Evolutionary conservation across 1,284 basidiomycete genomes (phyloP).

Genomic region (Athelia psychrophila): DNA sequence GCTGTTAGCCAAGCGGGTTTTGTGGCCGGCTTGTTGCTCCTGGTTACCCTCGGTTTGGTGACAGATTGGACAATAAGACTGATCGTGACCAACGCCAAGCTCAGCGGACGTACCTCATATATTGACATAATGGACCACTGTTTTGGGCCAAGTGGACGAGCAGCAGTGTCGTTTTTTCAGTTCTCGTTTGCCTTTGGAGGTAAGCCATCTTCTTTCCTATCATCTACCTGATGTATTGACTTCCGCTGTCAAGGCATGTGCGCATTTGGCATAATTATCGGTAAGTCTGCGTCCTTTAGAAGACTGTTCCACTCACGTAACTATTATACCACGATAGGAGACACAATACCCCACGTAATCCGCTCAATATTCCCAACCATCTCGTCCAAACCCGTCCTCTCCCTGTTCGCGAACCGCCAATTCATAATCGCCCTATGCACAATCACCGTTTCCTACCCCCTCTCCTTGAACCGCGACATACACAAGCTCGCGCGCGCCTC

Average conservation of each 20-base stretch:
- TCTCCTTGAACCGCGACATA: slow-evolving; percentile 96
- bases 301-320: slow-evolving; percentile 24
- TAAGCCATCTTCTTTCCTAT: slow-evolving; percentile 29
- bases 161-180: slow-evolving; percentile 96
- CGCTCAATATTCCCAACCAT: slow-evolving; percentile 84
- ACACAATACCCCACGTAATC: slow-evolving; percentile 96
- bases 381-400: slow-evolving; percentile 64
- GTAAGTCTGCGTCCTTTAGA: no score
- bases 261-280: slow-evolving; percentile 92
- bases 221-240: slow-evolving; percentile 4
- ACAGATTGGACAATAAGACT: slow-evolving; percentile 99
- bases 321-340: no score
- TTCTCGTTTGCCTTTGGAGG: slow-evolving; percentile 98
- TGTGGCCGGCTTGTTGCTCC: slow-evolving; percentile 79
- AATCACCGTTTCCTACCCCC: slow-evolving; percentile 86
- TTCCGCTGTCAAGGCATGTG: slow-evolving; percentile 71
- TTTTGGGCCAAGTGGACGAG: slow-evolving; percentile 86
- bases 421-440: slow-evolving; percentile 89
- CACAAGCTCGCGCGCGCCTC: slow-evolving; percentile 95
- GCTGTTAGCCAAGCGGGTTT: slow-evolving; percentile 93
- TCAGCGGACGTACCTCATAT: slow-evolving; percentile 90
- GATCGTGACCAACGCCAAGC: slow-evolving; percentile 93
- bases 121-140: slow-evolving; percentile 97
- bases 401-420: slow-evolving; percentile 80
- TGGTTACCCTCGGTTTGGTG: slow-evolving; percentile 78